Evolutionary conservation across 2,329 filamentous ascomycete genomes (phyloP).

Genomic region (Fusarium oxysporum): DNA sequence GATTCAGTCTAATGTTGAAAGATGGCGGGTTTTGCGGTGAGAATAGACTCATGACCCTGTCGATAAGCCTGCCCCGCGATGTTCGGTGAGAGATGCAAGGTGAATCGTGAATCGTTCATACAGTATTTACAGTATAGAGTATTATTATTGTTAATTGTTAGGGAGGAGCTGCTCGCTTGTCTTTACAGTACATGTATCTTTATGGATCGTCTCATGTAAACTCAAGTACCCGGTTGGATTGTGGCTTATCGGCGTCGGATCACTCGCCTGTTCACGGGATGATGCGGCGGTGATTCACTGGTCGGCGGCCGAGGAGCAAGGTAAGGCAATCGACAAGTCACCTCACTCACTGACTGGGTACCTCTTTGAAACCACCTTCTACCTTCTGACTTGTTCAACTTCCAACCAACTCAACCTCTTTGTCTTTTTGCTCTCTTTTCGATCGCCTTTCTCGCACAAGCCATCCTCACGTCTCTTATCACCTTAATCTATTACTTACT

Average conservation of each 20-base stretch:
- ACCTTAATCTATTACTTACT: slow-evolving; percentile 2
- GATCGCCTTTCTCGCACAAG: neutral
- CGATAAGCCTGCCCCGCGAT: slow-evolving; percentile 41
- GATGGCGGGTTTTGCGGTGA: slow-evolving; percentile 30
- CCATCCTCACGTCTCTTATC: slow-evolving; percentile 9
- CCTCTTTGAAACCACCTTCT: slow-evolving; percentile 37
- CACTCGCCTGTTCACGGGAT: slow-evolving; percentile 46
- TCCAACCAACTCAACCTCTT: slow-evolving; percentile 18
- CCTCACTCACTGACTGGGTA: slow-evolving; percentile 37
- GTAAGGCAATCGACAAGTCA: slow-evolving; percentile 38
- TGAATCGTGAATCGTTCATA: neutral
- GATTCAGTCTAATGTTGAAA: slow-evolving; percentile 6
- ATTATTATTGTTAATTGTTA: neutral
- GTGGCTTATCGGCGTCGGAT: slow-evolving; percentile 46
- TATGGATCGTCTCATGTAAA: slow-evolving; percentile 20
- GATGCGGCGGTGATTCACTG: slow-evolving; percentile 49
- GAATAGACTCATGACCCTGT: slow-evolving; percentile 31
- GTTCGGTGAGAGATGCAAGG: slow-evolving; percentile 19
- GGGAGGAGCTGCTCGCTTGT: neutral
- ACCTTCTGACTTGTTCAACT: slow-evolving; percentile 29
- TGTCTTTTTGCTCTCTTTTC: slow-evolving; percentile 9
- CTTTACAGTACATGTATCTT: slow-evolving; percentile 14
- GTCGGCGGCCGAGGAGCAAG: slow-evolving; percentile 31
- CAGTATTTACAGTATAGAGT: slow-evolving; percentile 7
- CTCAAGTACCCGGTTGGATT: slow-evolving; percentile 29